These are phyloP conservation scores for Schwanniomyces vanrijiae DNA, from an alignment of 805 yeast species.

Conservation along the genomic window DNA sequence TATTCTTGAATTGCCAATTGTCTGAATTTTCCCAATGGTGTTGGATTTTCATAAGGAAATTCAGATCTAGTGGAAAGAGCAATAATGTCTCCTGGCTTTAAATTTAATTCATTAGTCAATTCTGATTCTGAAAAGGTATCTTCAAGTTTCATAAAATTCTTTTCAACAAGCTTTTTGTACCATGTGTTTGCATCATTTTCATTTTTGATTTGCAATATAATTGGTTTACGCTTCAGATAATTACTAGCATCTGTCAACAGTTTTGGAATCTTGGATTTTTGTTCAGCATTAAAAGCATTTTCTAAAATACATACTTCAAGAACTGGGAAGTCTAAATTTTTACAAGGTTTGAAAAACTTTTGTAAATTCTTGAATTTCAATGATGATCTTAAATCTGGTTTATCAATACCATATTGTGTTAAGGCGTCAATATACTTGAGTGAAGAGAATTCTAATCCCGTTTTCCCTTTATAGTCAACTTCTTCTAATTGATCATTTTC, in stretches of 20 bases:
- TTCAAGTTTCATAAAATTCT: slow-evolving; percentile 17
- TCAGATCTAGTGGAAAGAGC: slow-evolving; percentile 76
- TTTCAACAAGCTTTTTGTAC: slow-evolving; percentile 40
- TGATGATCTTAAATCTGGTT: slow-evolving; percentile 81
- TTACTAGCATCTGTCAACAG: slow-evolving; percentile 37
- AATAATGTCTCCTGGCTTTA: slow-evolving; percentile 69
- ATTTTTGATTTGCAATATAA: slow-evolving; percentile 48
- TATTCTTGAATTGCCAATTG: slow-evolving; percentile 63
- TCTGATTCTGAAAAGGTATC: slow-evolving; percentile 13
- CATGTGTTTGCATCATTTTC: slow-evolving; percentile 42
- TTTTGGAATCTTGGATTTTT: slow-evolving; percentile 33
- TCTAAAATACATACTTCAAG: slow-evolving; percentile 72
- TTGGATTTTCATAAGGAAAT: slow-evolving; percentile 85
- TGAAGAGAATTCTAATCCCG: slow-evolving; percentile 26
- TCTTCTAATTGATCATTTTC: slow-evolving; percentile 29
- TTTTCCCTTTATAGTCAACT: slow-evolving; percentile 10
- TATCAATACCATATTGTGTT: slow-evolving; percentile 81
- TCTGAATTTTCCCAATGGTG: slow-evolving; percentile 86
- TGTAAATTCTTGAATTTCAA: slow-evolving; percentile 53
- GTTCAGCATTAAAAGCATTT: slow-evolving; percentile 37
- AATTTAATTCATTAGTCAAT: slow-evolving; percentile 28
- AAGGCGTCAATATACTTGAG: slow-evolving; percentile 71
- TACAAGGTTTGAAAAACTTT: slow-evolving; percentile 31
- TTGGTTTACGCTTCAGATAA: slow-evolving; percentile 61
- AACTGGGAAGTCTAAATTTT: slow-evolving; percentile 53